These are phyloP conservation scores for Ascochyta koolunga DNA, from an alignment of 2,329 filamentous ascomycete genomes.

Conservation along the genomic window DNA sequence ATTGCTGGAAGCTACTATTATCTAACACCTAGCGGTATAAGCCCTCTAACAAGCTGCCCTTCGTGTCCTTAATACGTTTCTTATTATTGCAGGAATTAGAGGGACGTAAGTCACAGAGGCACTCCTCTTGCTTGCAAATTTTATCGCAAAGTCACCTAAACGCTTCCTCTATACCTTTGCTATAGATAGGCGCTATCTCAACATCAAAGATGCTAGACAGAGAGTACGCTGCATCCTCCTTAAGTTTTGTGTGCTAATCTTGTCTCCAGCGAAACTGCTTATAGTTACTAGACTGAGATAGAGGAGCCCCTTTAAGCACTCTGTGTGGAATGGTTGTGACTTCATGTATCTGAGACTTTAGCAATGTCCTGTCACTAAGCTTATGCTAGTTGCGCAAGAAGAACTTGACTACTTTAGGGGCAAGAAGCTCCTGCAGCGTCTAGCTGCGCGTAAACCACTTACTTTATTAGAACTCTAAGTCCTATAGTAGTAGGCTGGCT, in stretches of 20 bases:
- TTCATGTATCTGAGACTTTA: conserved; percentile 8
- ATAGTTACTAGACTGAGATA: not conserved
- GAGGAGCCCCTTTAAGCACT: not conserved
- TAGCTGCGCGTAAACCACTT: conserved; percentile 19
- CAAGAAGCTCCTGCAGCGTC: conserved; percentile 18
- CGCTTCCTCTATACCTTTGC: conserved; percentile 8
- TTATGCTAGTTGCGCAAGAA: not conserved
- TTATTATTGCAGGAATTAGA: conserved; percentile 13
- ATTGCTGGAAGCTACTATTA: conserved; percentile 27
- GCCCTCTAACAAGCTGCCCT: conserved; percentile 1
- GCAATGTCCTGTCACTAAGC: conserved; percentile 1
- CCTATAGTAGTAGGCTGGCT: not conserved
- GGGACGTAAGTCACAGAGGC: conserved; percentile 1
- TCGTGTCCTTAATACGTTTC: conserved; percentile 5
- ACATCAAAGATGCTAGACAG: not conserved
- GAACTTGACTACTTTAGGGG: not conserved
- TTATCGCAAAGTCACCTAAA: conserved; percentile 18
- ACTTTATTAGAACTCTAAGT: not conserved
- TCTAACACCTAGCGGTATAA: conserved; percentile 29
- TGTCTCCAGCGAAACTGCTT: not conserved
- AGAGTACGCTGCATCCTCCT: conserved; percentile 1
- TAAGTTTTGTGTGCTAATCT: not conserved
- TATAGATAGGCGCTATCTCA: conserved; percentile 6
- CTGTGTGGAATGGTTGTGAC: conserved; percentile 16
- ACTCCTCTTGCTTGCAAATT: conserved; percentile 6